phyloP scores from a whole-genome alignment of 2,329 filamentous ascomycete species.

The Knufia fluminis region DNA sequence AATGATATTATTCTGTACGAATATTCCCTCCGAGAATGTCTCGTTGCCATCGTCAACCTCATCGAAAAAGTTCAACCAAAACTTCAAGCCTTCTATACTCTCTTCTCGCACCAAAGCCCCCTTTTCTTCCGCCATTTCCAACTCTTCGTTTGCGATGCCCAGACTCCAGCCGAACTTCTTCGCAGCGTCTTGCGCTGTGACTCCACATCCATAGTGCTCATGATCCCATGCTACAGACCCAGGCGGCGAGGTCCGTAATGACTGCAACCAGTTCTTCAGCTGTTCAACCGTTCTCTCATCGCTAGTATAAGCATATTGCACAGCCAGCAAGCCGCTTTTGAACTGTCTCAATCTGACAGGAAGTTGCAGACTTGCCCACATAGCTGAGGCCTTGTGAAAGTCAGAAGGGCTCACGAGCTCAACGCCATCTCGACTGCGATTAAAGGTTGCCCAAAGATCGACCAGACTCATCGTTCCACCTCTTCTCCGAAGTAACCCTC shows the following conservation, averaged over 20 bases:
- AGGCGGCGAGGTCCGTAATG: constrained; percentile 49
- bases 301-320: constrained; percentile 77
- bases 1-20: too few species aligned
- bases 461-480: constrained; percentile 85
- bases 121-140: constrained; percentile 93
- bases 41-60: constrained; percentile 5
- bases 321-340: constrained; percentile 87
- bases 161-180: constrained; percentile 95
- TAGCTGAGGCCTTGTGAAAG: constrained; percentile 76
- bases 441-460: constrained; percentile 91
- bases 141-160: constrained; percentile 86
- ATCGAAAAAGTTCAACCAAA: constrained; percentile 69
- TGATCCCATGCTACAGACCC: constrained; percentile 65
- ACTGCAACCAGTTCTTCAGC: constrained; percentile 66
- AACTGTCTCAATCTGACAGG: constrained; percentile 82
- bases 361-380: constrained; percentile 81
- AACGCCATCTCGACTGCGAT: constrained; percentile 82
- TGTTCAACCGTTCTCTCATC: constrained; percentile 81
- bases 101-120: constrained; percentile 85
- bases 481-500: constrained; percentile 66
- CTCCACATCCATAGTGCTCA: constrained; percentile 67
- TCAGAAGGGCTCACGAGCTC: constrained; percentile 87
- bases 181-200: constrained; percentile 82
- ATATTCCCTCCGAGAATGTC: too few species aligned
- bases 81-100: constrained; percentile 78